Conservation (phyloP, 768 basidiomycete genomes). For the Tephrocybe sp. region DNA sequence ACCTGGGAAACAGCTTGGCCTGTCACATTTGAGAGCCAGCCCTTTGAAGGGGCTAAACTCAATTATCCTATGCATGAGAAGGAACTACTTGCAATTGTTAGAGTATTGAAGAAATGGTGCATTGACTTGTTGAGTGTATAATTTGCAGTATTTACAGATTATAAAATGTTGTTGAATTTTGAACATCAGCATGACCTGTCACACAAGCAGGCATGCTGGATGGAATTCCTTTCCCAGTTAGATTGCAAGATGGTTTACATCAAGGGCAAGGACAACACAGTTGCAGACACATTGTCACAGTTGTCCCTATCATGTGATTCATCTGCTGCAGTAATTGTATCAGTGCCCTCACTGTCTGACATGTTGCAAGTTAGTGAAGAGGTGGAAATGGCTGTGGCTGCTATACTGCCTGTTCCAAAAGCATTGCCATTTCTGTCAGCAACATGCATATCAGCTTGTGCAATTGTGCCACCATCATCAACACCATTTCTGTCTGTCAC, state of each 20-base stretch:
- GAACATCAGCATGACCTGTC: conserved; percentile 28
- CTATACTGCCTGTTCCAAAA: no score
- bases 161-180: conserved; percentile 27
- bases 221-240: conserved; percentile 32
- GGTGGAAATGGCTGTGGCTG: no score
- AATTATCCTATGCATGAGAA: conserved; percentile 27
- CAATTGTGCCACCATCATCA: no score
- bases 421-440: no score
- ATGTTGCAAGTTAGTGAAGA: no score
- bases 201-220: conserved; percentile 29
- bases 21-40: conserved; percentile 2
- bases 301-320: no score
- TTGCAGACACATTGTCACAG: conserved; percentile 33
- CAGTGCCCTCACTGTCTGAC: no score
- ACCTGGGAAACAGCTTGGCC: conserved; percentile 3
- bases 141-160: conserved; percentile 15
- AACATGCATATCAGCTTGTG: no score
- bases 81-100: conserved; percentile 35
- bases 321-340: no score
- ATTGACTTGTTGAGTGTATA: conserved; percentile 19
- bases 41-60: conserved; percentile 6
- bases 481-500: no score
- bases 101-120: conserved; percentile 26
- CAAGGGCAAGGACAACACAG: conserved; percentile 29
- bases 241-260: conserved; percentile 33